phyloP scores from a whole-genome alignment of 257 asterid genomes.

The Capsicum chinense region DNA sequence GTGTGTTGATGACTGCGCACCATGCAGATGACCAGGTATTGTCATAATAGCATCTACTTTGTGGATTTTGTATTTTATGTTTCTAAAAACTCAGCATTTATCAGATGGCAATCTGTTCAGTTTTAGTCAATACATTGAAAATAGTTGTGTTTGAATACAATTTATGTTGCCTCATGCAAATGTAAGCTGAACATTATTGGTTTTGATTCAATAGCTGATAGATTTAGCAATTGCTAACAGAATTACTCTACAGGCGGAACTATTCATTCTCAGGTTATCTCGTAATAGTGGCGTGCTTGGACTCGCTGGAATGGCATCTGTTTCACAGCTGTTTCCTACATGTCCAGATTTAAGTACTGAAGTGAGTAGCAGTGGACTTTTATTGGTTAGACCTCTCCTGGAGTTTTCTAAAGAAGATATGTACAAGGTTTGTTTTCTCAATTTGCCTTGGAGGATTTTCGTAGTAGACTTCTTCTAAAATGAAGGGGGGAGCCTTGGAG shows the following conservation, averaged over 20 bases:
- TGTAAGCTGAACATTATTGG: background rate
- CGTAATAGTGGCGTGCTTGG: slow-evolving; percentile 93
- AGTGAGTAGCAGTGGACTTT: slow-evolving; percentile 49
- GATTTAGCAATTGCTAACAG: slow-evolving; percentile 36
- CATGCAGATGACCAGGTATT: slow-evolving; percentile 97
- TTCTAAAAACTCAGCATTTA: background rate
- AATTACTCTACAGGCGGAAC: slow-evolving; percentile 69
- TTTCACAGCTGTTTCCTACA: slow-evolving; percentile 58
- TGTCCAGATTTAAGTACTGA: slow-evolving; percentile 48
- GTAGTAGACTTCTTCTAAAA: background rate
- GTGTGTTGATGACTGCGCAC: slow-evolving; percentile 78
- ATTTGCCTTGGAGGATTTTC: background rate
- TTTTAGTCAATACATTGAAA: background rate
- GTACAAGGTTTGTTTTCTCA: slow-evolving; percentile 63
- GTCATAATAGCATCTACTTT: slow-evolving; percentile 11
- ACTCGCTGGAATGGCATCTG: slow-evolving; percentile 89
- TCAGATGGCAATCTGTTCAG: background rate
- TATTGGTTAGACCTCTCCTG: slow-evolving; percentile 85
- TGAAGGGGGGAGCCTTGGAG: background rate
- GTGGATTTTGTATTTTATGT: slow-evolving; percentile 13
- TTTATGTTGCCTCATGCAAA: slow-evolving; percentile 1
- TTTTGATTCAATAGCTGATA: background rate
- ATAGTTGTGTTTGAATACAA: background rate
- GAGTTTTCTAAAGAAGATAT: slow-evolving; percentile 83
- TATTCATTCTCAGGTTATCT: slow-evolving; percentile 82